These are phyloP conservation scores for Aureobasidium vineae DNA, from an alignment of 2,329 filamentous ascomycete species.

Conservation along the genomic window DNA sequence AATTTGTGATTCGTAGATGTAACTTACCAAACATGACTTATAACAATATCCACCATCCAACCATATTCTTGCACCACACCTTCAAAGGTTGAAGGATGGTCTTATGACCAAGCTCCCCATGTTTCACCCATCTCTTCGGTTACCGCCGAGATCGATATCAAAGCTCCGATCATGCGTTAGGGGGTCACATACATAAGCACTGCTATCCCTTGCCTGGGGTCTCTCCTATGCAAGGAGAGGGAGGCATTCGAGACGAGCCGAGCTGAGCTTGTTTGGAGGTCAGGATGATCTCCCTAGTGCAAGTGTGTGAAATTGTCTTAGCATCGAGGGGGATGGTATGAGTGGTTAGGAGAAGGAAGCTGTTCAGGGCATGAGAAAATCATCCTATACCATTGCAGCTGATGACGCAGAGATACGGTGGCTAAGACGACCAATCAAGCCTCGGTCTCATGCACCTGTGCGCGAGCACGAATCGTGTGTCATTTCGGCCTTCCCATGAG, in stretches of 20 bases:
- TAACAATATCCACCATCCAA: background rate
- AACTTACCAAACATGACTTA: background rate
- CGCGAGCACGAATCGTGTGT: constrained; percentile 5
- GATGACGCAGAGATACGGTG: background rate
- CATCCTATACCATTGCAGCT: too few relatives aligned
- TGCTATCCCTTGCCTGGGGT: too few relatives aligned
- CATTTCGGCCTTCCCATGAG: background rate
- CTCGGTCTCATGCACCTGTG: background rate
- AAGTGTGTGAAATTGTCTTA: background rate
- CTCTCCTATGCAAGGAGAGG: background rate
- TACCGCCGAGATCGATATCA: background rate
- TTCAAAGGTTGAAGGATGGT: too few relatives aligned
- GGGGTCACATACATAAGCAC: background rate
- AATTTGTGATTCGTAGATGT: background rate
- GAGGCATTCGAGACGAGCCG: background rate
- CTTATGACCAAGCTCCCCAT: background rate
- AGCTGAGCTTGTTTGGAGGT: background rate
- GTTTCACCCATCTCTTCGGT: background rate
- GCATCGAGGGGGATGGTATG: background rate
- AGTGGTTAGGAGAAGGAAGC: too few relatives aligned
- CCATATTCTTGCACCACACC: too few relatives aligned
- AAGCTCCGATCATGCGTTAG: background rate
- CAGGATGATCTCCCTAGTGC: background rate
- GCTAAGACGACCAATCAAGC: background rate
- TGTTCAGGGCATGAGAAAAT: too few relatives aligned